These are phyloP conservation scores for Colletotrichum trifolii DNA, from an alignment of 2,329 filamentous ascomycete species.

Conservation along the genomic window DNA sequence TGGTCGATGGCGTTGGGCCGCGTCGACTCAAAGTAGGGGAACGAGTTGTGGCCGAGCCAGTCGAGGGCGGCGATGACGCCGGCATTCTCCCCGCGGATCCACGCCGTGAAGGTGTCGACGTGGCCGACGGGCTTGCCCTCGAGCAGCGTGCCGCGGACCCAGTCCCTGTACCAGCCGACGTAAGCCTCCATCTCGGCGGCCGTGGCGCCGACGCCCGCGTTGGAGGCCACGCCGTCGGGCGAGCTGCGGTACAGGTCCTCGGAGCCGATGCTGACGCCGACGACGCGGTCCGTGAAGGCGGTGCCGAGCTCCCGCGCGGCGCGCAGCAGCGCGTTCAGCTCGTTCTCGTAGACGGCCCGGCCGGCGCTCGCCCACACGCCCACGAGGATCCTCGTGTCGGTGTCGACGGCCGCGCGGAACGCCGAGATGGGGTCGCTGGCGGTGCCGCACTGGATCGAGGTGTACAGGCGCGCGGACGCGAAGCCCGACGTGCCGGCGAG, in stretches of 20 bases:
- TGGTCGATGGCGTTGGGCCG: slow-evolving; percentile 46
- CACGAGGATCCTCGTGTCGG: slow-evolving; percentile 61
- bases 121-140: slow-evolving; percentile 58
- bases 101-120: slow-evolving; percentile 67
- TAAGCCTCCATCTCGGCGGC: slow-evolving; percentile 65
- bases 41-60: slow-evolving; percentile 64
- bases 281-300: slow-evolving; percentile 55
- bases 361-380: slow-evolving; percentile 60
- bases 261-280: slow-evolving; percentile 65
- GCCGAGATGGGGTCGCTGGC: slow-evolving; percentile 71
- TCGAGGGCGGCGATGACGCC: slow-evolving; percentile 60
- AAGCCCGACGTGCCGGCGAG: slow-evolving; percentile 20
- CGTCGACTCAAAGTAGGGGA: slow-evolving; percentile 63
- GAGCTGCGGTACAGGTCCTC: slow-evolving; percentile 64
- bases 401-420: slow-evolving; percentile 68
- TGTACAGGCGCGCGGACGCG: slow-evolving; percentile 33
- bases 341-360: slow-evolving; percentile 53
- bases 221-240: slow-evolving; percentile 26
- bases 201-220: slow-evolving; percentile 40
- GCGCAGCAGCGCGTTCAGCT: slow-evolving; percentile 61
- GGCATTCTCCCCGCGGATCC: slow-evolving; percentile 59
- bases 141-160: slow-evolving; percentile 53
- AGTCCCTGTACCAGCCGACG: slow-evolving; percentile 64
- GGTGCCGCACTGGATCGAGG: slow-evolving; percentile 35
- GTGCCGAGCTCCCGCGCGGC: slow-evolving; percentile 59